A percentile compares a stretch with the other conserved stretches of the same genome.
Evolutionary conservation across 768 basidiomycete genomes (phyloP).

Genomic region (Termitomyces sp.): DNA sequence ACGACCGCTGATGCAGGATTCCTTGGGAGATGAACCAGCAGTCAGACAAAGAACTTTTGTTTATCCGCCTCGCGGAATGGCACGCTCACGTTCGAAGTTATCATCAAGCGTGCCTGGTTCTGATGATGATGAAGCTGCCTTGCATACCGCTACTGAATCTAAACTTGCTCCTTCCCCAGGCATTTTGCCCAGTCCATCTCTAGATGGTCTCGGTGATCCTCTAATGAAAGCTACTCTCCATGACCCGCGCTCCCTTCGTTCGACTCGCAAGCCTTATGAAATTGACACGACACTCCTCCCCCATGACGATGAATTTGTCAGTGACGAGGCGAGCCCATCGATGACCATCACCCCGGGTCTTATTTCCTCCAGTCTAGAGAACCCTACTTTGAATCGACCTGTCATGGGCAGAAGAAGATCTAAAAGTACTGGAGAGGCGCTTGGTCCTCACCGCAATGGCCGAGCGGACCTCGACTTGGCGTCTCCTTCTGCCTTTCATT

Average conservation of each 20-base stretch:
- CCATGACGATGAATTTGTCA: conserved; percentile 7
- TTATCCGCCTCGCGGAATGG: conserved; percentile 47
- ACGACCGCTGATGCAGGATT: conserved; percentile 29
- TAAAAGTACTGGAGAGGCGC: conserved; percentile 37
- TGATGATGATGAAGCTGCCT: conserved; percentile 26
- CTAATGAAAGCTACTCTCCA: conserved; percentile 2
- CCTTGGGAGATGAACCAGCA: conserved; percentile 23
- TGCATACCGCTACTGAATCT: background rate
- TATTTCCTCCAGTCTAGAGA: conserved; percentile 16
- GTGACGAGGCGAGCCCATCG: conserved; percentile 16
- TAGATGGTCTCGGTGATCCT: conserved; percentile 10
- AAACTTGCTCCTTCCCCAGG: conserved; percentile 8
- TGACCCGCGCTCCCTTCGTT: conserved; percentile 6
- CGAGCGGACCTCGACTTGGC: conserved; percentile 27
- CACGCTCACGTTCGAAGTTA: conserved; percentile 32
- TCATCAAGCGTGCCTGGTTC: conserved; percentile 24
- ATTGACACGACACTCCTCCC: background rate
- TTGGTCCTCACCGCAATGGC: conserved; percentile 13
- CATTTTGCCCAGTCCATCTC: conserved; percentile 10
- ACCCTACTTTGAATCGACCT: conserved; percentile 4
- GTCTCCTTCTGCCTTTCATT: conserved; percentile 42
- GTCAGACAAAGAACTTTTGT: conserved; percentile 51
- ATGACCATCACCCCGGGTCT: conserved; percentile 18
- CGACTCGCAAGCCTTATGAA: conserved; percentile 5
- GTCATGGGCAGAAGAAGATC: conserved; percentile 39